Evolutionary conservation across 352 stramenopile genomes (phyloP), one percentile per base, ranked within the genome.

Genomic region (Globisporangium megalacanthum): DNA sequence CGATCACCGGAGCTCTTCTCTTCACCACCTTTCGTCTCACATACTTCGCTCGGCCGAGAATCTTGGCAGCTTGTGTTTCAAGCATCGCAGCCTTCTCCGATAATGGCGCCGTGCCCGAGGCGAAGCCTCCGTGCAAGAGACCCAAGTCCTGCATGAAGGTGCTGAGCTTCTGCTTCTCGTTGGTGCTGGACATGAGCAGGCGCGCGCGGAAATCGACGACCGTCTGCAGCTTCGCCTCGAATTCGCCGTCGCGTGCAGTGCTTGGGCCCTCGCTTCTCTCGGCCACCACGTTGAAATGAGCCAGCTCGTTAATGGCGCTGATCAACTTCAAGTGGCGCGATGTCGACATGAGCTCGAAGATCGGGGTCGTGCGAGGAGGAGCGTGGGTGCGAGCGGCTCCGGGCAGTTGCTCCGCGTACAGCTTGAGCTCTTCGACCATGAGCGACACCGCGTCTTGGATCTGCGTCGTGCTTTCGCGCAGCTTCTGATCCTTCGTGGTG

Each of bases 241-340:
- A 87, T 7, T 64, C 57, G 33, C 71, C 71, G 31, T 80, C 60
- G 6, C 56, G 49, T 14, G 54, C 54, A 31, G 54, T 60, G 0
- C 60, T 31, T 22, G 20, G 9, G 6, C 31, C 56, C 4, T 75
- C 66, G 1, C 41, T 70, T 6, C 49, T 55, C 29, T 70, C 60
- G 10, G 51, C 54, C 58, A 73, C 75, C 5, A 84, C 64, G 19
- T 81, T 70, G 20, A 83, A 69, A 42, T 89, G 79, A 5, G 82
- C 82, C 9, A 92, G 72, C 31, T 89, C 79, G 55, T 84, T 89
- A 48, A 89, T 86, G 5, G 79, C 77, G 59, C 72, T 83, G 46
- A 86, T 79, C 48, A 92, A 33, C 52, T 88, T 88, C 49, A 92
- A 51, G 66, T 88, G 77, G 0, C 82, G 77, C 54, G 82, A 85